Evolutionary conservation across 2,329 filamentous ascomycete genomes (phyloP), one percentile per base, ranked within the genome.

Genomic region (Fusarium musae): DNA sequence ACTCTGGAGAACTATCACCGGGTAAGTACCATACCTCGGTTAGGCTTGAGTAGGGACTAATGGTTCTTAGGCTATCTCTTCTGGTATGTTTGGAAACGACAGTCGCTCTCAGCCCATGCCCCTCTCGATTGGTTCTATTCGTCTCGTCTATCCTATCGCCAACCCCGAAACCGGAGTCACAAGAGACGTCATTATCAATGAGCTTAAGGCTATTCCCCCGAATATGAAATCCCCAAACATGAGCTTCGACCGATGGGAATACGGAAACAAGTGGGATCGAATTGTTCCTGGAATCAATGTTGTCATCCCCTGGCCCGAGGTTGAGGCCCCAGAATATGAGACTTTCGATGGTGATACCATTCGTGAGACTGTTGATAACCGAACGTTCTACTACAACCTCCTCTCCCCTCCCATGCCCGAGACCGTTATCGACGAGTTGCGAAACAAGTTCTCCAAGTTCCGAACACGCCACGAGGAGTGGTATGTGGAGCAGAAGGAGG

Each of bases 381-480:
- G 85, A 78, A 93, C 93, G 3, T 97, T 93, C 80, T 86, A 92
- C 61, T 95, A 95, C n/a, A 93, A 90, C 40, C 86, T 98, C 30
- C 85, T 95, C 34, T 86, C 88, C 21, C 88, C 93, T 32, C 96
- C 96, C 19, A 94, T 97, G 88, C 95, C 96, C 9, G 83, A 86
- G 36, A 84, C 83, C n/a, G 88, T 98, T 42, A 88, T 97, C 74
- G 91, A 97, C 81, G 96, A 98, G 86, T 86, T 98, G 79, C 89
- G 95, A 79, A 92, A 93, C 85, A 92, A 91, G 80, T 97, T 92
- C 87, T 93, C 92, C 76, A 90, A 88, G 78, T 96, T 95, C 89
- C 88, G 95, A 78, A 94, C 91, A 59, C 87, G 93, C 53, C 94
- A 97, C 84, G 93, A 95, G 72, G 84, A 88, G 50, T 92, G 92